phyloP scores from a whole-genome alignment of 2,329 filamentous ascomycete species.

The Neonectria faginata region DNA sequence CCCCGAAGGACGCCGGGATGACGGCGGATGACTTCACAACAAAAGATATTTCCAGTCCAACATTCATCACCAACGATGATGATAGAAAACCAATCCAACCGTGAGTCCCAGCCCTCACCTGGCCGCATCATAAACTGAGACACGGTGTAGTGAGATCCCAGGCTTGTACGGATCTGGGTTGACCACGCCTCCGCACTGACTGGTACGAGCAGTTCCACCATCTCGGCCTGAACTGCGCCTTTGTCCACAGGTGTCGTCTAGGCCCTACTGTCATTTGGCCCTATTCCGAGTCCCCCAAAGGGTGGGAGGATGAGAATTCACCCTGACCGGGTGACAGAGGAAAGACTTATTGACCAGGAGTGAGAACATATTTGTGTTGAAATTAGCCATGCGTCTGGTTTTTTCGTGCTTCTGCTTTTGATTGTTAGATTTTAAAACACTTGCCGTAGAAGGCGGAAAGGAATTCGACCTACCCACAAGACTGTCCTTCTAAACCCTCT shows the following conservation, averaged over 20 bases:
- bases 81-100: not conserved
- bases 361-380: not conserved
- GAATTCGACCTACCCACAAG: conserved; percentile 11
- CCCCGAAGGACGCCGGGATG: not conserved
- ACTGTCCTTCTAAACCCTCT: not conserved
- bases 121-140: conserved; percentile 18
- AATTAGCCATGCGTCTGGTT: not conserved
- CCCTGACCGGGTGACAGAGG: conserved; percentile 33
- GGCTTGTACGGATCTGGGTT: conserved; percentile 30
- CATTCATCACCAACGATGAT: not conserved
- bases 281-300: conserved; percentile 27
- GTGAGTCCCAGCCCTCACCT: conserved; percentile 16
- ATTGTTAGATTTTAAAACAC: conserved; percentile 7
- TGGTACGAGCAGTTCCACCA: conserved; percentile 42
- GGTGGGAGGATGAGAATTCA: conserved; percentile 35
- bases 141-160: conserved; percentile 34
- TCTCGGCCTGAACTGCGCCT: conserved; percentile 32
- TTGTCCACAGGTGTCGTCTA: conserved; percentile 35
- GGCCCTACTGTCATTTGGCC: conserved; percentile 29
- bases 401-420: not conserved
- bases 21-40: not conserved
- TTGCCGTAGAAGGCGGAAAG: conserved; percentile 4
- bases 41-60: not conserved
- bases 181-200: conserved; percentile 30
- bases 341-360: conserved; percentile 22